phyloP scores from a whole-genome alignment of 1,284 basidiomycete genomes.

The Wallemia ichthyophaga region DNA sequence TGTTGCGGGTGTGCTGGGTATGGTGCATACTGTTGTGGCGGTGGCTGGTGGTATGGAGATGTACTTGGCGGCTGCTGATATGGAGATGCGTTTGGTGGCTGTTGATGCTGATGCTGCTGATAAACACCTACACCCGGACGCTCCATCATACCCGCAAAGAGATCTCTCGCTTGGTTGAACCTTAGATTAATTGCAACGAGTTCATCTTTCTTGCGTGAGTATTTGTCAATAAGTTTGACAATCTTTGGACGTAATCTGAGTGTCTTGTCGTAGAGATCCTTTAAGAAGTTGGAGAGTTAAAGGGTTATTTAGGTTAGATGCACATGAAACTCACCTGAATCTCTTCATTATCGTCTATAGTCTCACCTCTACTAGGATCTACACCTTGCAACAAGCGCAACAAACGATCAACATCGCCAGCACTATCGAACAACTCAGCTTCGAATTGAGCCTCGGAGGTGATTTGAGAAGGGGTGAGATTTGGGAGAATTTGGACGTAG shows the following conservation, averaged over 20 bases:
- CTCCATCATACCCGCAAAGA: constrained; percentile 74
- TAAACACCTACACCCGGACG: constrained; percentile 15
- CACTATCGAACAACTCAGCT: constrained; percentile 51
- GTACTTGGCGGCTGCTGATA: too few relatives aligned
- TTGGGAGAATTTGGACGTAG: constrained; percentile 76
- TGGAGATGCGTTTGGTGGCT: too few relatives aligned
- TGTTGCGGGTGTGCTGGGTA: constrained; percentile 9
- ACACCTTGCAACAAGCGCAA: constrained; percentile 46
- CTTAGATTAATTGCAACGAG: constrained; percentile 67
- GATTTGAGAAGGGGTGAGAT: constrained; percentile 47
- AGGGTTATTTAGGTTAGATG: constrained; percentile 2
- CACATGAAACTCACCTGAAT: constrained; percentile 31
- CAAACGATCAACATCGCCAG: constrained; percentile 60
- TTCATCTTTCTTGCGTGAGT: constrained; percentile 65
- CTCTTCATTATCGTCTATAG: constrained; percentile 76
- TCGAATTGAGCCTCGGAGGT: constrained; percentile 66
- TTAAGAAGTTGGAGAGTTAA: constrained; percentile 1
- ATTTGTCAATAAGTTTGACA: constrained; percentile 85
- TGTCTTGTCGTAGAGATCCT: constrained; percentile 70
- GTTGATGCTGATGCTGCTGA: not conserved
- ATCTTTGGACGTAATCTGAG: constrained; percentile 78
- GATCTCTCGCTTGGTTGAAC: constrained; percentile 47
- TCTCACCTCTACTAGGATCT: constrained; percentile 42
- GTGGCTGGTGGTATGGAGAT: too few relatives aligned
- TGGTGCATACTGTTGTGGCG: not conserved